Base-by-base conservation (phyloP, 208 protist genomes). In the Borovskyia barvae region DNA sequence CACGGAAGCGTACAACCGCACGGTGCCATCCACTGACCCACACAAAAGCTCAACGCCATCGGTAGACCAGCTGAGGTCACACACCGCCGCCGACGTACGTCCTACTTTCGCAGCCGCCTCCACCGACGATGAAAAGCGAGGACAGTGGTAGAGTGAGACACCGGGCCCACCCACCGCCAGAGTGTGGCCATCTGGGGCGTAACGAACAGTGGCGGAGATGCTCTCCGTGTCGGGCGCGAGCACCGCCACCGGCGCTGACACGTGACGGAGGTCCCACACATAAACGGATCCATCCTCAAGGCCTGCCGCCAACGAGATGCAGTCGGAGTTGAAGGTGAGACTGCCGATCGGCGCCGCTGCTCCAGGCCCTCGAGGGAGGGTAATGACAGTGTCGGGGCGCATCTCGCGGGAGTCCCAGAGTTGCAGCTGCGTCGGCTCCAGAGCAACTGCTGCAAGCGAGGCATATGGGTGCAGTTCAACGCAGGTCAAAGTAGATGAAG, bases 181-280 rank as follows among this genome's bases (percentile, higher is more conserved):
- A 25, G 60, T 47, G 46, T 62, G 60, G 29, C 77, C 65, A 54
- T 55, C 55, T 6, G 29, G 32, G 35, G 81, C 57, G 50, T 87
- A 92, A 19, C 68, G 59, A 33, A 82, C 79, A 22, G 57, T 60
- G 20, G 65, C 57, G 2, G 68, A 58, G 42, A 66, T 45, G n/a
- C 24, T n/a, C 45, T 36, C 41, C 8, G 35, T 56, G 5, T 43
- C 17, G 30, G 50, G 36, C 4, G 57, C 43, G 20, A 91, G 35
- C 40, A 64, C 47, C 26, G 70, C 59, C 11, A 92, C 20, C 0
- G 87, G 84, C 26, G 50, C 52, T 4, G 82, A 69, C n/a, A 98
- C 48, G 58, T 98, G 97, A 35, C 98, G 82, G 35, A 99, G 77
- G 79, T 99, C 97, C 97, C 97, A 99, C 36, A 99, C 32, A 50